Base-by-base conservation (phyloP, 192 early-diverging fungal genomes). In the Mortierella claussenii region DNA sequence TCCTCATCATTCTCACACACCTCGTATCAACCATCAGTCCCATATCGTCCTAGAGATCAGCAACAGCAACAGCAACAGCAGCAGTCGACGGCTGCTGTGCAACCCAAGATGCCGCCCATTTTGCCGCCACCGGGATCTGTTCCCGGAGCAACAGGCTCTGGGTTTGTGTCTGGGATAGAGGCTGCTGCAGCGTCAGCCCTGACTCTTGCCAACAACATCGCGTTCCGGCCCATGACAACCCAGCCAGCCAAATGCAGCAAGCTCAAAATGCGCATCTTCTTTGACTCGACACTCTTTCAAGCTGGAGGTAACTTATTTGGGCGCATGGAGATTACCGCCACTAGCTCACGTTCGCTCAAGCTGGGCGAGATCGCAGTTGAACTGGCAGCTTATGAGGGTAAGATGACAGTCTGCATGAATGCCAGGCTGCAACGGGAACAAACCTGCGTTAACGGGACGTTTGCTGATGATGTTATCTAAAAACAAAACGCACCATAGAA, bases 281-380 rank as follows among this genome's bases (percentile, higher is more conserved):
- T 86, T 23, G 87, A 90, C 57, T 87, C 86, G 42, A 83, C 83
- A 6, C 79, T 89, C 28, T 89, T 83, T 68, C 80, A 81, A 12
- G 88, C 88, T 15, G 87, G 88, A 23, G 83, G 83, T 13, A 84
- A 62, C 15, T 65, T 90, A 18, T 75, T 79, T 65, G 88, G 88
- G 15, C 64, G 86, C n/a, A 59, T 90, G 60, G 84, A 86, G 53
- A 47, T 90, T 27, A 65, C 68, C 8, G 80, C 80, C 12, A 66
- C 81, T 0, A 68, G 80, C 21, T 73, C 75, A n/a, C 66, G 66
- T 17, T 83, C 84, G 20, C 50, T 90, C 48, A 74, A 80, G 55
- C 55, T 90, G 18, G 88, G 87, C n/a, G 88, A 89, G 63, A 90
- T 90, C 12, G 79, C 87, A 0, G 83, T 86, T 21, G 84, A 90